A percentile compares a stretch with the other conserved stretches of the same genome.
Evolutionary conservation across 768 basidiomycete species (phyloP).

Genomic region (Tylopilus sp.): DNA sequence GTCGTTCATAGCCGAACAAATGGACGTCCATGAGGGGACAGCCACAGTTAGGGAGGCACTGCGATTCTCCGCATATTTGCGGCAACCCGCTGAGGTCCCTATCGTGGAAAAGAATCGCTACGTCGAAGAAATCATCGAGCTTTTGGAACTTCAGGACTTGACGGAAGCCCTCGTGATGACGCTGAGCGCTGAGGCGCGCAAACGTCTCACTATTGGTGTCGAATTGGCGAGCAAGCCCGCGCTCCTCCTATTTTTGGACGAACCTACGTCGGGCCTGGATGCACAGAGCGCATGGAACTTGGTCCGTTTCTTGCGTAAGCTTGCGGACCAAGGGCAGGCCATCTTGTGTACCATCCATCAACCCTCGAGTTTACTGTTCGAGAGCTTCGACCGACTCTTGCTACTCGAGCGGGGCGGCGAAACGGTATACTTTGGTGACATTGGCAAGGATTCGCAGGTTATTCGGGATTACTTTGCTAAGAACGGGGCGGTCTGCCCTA

Average conservation of each 20-base stretch:
- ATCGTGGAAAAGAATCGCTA: conserved; percentile 75
- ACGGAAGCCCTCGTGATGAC: conserved; percentile 80
- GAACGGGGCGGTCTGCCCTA: conserved; percentile 67
- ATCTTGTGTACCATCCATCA: conserved; percentile 92
- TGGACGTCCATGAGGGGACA: conserved; percentile 82
- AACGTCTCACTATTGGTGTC: conserved; percentile 88
- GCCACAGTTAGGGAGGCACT: conserved; percentile 82
- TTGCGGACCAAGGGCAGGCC: conserved; percentile 82
- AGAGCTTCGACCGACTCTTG: conserved; percentile 75
- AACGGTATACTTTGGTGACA: conserved; percentile 92
- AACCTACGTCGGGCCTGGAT: conserved; percentile 57
- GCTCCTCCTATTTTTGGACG: conserved; percentile 31
- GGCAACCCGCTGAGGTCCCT: conserved; percentile 67
- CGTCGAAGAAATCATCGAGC: conserved; percentile 78
- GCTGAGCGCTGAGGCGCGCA: conserved; percentile 66
- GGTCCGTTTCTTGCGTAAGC: conserved; percentile 76
- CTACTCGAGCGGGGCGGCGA: conserved; percentile 76
- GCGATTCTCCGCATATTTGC: conserved; percentile 80
- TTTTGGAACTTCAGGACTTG: conserved; percentile 79
- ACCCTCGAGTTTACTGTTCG: conserved; percentile 81
- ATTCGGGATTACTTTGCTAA: conserved; percentile 74
- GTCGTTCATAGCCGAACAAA: conserved; percentile 62
- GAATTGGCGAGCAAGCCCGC: conserved; percentile 75
- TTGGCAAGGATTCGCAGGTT: conserved; percentile 67
- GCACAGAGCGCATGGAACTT: conserved; percentile 76